A percentile compares a stretch with the other conserved stretches of the same genome.
These are phyloP conservation scores for Neofusicoccum cordaticola DNA, from an alignment of 2,329 filamentous ascomycete species.

Conservation along the genomic window DNA sequence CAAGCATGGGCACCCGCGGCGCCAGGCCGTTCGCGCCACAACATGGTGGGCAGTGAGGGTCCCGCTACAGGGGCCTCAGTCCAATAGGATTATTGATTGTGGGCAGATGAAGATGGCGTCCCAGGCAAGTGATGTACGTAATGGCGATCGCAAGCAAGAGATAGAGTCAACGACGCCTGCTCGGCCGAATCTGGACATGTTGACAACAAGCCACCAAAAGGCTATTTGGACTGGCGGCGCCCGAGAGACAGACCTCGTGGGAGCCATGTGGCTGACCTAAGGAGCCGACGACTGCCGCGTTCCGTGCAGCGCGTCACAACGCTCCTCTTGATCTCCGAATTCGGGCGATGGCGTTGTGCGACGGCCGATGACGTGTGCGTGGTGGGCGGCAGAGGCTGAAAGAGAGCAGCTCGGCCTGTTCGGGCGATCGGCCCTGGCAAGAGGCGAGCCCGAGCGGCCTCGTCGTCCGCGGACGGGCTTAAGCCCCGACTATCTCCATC, in stretches of 20 bases:
- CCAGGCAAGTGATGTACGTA: not conserved
- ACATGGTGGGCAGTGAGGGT: not conserved
- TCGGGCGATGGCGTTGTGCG: not conserved
- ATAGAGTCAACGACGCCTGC: not conserved
- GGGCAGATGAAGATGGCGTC: not conserved
- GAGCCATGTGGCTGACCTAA: not conserved
- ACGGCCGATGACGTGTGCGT: not conserved
- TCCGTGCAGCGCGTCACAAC: not conserved
- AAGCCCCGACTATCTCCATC: not conserved
- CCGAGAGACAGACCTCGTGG: not conserved
- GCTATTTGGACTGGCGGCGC: not conserved
- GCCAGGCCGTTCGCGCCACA: not conserved
- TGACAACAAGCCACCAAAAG: not conserved
- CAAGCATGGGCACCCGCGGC: not conserved
- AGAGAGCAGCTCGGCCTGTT: not conserved
- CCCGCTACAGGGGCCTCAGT: not conserved
- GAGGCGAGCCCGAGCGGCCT: not conserved
- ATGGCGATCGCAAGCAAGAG: not conserved
- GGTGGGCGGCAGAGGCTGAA: not conserved
- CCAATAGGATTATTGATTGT: not conserved
- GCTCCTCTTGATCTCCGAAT: too few species aligned
- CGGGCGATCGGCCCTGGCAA: not conserved
- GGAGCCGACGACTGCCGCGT: not conserved
- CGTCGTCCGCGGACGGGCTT: not conserved
- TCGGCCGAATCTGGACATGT: constrained; percentile 1